Evolutionary conservation across 768 basidiomycete species (phyloP).

Genomic region (Lactifluus pinguis): DNA sequence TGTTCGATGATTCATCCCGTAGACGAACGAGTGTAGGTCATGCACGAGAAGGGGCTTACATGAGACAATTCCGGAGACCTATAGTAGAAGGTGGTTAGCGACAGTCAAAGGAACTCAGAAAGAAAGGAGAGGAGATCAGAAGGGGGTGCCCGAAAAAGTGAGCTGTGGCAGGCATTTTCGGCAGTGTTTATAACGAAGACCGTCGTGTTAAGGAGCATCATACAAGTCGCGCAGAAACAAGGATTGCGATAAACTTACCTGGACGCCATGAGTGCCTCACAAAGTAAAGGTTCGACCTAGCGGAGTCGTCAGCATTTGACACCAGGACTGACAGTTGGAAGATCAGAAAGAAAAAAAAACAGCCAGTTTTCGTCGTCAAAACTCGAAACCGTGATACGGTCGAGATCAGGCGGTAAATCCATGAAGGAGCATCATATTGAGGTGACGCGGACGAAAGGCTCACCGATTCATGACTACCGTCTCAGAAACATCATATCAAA

Average conservation of each 20-base stretch:
- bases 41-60: background rate
- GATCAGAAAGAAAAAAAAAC: slow-evolving; percentile 54
- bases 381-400: slow-evolving; percentile 27
- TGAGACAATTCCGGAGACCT: background rate
- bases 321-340: background rate
- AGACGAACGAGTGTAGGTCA: background rate
- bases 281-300: background rate
- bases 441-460: slow-evolving; percentile 24
- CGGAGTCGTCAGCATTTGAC: background rate
- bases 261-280: background rate
- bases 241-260: background rate
- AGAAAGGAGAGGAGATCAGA: slow-evolving; percentile 37
- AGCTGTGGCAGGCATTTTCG: slow-evolving; percentile 95
- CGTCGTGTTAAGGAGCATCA: slow-evolving; percentile 82
- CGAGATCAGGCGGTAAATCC: slow-evolving; percentile 83
- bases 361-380: slow-evolving; percentile 77
- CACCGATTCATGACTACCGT: slow-evolving; percentile 23
- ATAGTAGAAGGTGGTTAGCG: background rate
- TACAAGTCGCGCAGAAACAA: slow-evolving; percentile 22
- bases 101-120: background rate
- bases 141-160: slow-evolving; percentile 71
- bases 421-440: slow-evolving; percentile 47
- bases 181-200: slow-evolving; percentile 76
- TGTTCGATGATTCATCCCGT: slow-evolving; percentile 41
- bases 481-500: background rate